These are phyloP conservation scores for Glycine latifolia DNA, from an alignment of 306 rosid genomes.

Conservation along the genomic window DNA sequence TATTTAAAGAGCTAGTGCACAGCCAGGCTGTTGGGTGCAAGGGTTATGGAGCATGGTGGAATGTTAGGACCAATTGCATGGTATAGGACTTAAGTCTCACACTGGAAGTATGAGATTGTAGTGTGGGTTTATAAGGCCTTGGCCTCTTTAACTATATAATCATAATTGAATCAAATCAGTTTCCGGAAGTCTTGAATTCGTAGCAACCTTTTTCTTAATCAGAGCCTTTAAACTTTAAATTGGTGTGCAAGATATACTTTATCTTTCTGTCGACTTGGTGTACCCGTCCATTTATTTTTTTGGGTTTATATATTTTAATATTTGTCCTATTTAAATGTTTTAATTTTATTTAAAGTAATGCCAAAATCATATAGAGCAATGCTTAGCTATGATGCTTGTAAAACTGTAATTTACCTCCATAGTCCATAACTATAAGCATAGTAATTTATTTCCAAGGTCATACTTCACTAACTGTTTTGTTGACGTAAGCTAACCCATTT, in stretches of 20 bases:
- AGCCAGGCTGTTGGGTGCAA: neutral
- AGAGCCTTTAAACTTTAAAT: neutral
- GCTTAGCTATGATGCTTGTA: neutral
- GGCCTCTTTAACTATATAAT: neutral
- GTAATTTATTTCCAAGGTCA: too few species aligned
- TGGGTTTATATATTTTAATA: neutral
- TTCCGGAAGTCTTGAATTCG: neutral
- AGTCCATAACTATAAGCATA: neutral
- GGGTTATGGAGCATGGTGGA: neutral
- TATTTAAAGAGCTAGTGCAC: neutral
- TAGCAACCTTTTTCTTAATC: constrained; percentile 1
- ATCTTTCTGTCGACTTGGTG: neutral
- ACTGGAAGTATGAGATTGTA: neutral
- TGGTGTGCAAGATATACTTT: constrained; percentile 8
- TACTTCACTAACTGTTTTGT: too few species aligned
- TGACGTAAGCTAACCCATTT: too few species aligned
- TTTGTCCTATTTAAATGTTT: neutral
- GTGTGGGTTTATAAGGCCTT: neutral
- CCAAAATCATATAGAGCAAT: neutral
- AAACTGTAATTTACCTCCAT: constrained; percentile 24
- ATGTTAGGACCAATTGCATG: neutral
- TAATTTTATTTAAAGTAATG: neutral
- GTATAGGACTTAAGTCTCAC: neutral
- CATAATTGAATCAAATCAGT: constrained; percentile 4
- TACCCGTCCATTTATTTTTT: neutral